Evolutionary conservation across 768 basidiomycete genomes (phyloP).

Genomic region (Hericium erinaceus): DNA sequence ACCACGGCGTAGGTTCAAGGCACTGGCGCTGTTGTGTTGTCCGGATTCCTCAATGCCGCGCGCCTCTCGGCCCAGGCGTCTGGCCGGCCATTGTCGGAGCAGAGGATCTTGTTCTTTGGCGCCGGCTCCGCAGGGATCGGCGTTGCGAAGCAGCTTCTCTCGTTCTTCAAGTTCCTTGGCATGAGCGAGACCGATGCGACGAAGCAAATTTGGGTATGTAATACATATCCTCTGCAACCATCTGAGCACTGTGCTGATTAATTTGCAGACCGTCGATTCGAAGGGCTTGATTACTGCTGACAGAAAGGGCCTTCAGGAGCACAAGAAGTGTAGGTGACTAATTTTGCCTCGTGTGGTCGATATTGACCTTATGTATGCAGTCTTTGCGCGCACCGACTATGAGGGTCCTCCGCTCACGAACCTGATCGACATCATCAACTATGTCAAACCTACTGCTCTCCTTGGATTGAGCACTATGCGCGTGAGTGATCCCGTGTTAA

Average conservation of each 20-base stretch:
- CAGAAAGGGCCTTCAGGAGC: slow-evolving; percentile 63
- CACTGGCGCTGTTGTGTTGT: slow-evolving; percentile 86
- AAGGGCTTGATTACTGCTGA: slow-evolving; percentile 76
- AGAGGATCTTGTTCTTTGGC: slow-evolving; percentile 88
- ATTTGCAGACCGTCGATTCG: slow-evolving; percentile 48
- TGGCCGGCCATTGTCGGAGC: slow-evolving; percentile 54
- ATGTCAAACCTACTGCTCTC: slow-evolving; percentile 82
- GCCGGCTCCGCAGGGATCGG: slow-evolving; percentile 91
- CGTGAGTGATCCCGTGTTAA: slow-evolving; percentile 25
- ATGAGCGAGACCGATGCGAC: slow-evolving; percentile 70
- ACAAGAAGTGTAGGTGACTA: slow-evolving; percentile 63
- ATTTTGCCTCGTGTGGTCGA: neutral
- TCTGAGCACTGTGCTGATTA: neutral
- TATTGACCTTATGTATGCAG: slow-evolving; percentile 25
- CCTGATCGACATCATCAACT: slow-evolving; percentile 68
- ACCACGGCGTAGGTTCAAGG: slow-evolving; percentile 20
- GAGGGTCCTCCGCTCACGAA: slow-evolving; percentile 67
- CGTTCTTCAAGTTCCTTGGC: slow-evolving; percentile 81
- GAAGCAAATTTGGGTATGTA: slow-evolving; percentile 56
- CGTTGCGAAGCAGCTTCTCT: slow-evolving; percentile 80
- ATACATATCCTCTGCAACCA: neutral
- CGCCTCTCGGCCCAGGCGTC: slow-evolving; percentile 63
- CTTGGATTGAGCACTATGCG: slow-evolving; percentile 80
- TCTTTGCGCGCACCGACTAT: slow-evolving; percentile 79
- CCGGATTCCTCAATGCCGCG: slow-evolving; percentile 87